Evolutionary conservation across 179 eudicot genomes (phyloP).

Genomic region (Camellia oleifera): DNA sequence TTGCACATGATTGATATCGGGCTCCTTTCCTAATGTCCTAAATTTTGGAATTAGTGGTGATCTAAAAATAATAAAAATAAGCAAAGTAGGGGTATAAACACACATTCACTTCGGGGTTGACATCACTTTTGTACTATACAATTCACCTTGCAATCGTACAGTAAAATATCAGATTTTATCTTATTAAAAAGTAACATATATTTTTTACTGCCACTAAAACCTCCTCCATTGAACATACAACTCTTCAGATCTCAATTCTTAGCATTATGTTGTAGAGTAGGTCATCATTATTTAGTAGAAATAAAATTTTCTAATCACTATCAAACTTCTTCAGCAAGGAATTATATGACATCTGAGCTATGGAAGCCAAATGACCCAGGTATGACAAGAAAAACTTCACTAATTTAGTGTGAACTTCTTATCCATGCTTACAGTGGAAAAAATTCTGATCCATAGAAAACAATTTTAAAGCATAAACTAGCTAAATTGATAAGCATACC

Average conservation of each 20-base stretch:
- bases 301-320: not conserved
- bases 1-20: too few relatives aligned
- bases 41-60: too few relatives aligned
- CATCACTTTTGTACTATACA: too few relatives aligned
- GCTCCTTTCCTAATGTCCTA: too few relatives aligned
- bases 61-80: too few relatives aligned
- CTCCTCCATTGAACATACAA: too few relatives aligned
- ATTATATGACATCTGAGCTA: not conserved
- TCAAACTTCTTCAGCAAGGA: not conserved
- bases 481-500: constrained; percentile 37
- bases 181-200: too few relatives aligned
- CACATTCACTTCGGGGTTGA: too few relatives aligned
- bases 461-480: not conserved
- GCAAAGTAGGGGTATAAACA: too few relatives aligned
- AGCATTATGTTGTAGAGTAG: not conserved
- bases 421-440: not conserved
- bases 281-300: not conserved
- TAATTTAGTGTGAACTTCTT: not conserved
- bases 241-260: not conserved
- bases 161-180: too few relatives aligned
- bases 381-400: not conserved
- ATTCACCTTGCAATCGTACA: too few relatives aligned
- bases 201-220: too few relatives aligned
- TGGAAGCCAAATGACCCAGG: not conserved
- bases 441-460: not conserved